phyloP scores from a whole-genome alignment of 805 yeast species.

The Ogataea zsoltii region DNA sequence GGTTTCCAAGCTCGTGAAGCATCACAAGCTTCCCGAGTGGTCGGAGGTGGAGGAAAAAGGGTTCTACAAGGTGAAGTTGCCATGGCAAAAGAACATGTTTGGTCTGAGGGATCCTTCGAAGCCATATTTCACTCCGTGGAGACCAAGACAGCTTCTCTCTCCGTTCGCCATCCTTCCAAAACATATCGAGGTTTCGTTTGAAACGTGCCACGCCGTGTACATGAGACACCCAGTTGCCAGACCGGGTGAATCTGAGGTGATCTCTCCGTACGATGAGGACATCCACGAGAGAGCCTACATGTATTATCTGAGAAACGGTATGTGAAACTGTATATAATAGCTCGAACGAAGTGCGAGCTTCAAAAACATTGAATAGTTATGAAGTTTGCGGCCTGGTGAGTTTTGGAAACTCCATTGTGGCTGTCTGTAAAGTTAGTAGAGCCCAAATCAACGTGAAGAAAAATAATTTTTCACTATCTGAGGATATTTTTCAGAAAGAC shows the following conservation, averaged over 20 bases:
- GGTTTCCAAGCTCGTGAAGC: slow-evolving; percentile 46
- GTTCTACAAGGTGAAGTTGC: slow-evolving; percentile 52
- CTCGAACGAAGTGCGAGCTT: too few relatives aligned
- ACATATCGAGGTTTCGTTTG: slow-evolving; percentile 86
- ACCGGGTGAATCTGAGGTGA: slow-evolving; percentile 95
- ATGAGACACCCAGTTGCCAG: slow-evolving; percentile 95
- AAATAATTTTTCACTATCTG: too few relatives aligned
- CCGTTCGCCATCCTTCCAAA: slow-evolving; percentile 91
- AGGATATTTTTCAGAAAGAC: too few relatives aligned
- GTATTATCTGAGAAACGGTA: slow-evolving; percentile 82
- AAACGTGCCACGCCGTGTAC: slow-evolving; percentile 95
- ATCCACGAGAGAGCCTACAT: slow-evolving; percentile 92
- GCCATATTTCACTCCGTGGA: slow-evolving; percentile 95
- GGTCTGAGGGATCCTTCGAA: slow-evolving; percentile 79
- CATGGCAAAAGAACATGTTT: slow-evolving; percentile 79
- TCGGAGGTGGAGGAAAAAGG: slow-evolving; percentile 36
- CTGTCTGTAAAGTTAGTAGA: too few relatives aligned
- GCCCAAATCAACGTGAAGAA: too few relatives aligned
- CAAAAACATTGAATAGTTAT: too few relatives aligned
- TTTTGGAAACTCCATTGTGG: too few relatives aligned
- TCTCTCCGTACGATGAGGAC: slow-evolving; percentile 80
- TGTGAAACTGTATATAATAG: slow-evolving; percentile 20
- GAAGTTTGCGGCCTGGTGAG: too few relatives aligned
- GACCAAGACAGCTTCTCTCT: slow-evolving; percentile 88
- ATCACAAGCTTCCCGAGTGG: slow-evolving; percentile 39